Evolutionary conservation across 1,284 basidiomycete species (phyloP), one percentile per base, ranked within the genome.

Genomic region (Chiua sp.): DNA sequence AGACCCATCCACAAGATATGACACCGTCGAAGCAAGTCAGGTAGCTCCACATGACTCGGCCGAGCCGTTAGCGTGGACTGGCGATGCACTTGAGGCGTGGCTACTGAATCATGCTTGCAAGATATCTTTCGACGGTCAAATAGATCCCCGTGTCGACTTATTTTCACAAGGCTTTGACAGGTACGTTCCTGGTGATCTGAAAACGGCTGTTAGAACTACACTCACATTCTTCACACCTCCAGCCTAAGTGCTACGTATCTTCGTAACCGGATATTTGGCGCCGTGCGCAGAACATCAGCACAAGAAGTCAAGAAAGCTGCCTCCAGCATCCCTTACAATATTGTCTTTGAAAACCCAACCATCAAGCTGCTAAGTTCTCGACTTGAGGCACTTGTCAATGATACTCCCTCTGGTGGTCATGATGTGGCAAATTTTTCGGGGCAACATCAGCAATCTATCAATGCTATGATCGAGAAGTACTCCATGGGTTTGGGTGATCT

Each of bases 131-230:
- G 26, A 48, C 3, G 33, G 55, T 22, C 5, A 28, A 0, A 28
- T 71, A 3, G 64, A 70, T 35, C 55, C 67, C 2, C 39, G 35
- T 1, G 51, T 58, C 2, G 76, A 77, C 47, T 28, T 78, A 1
- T 79, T 78, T 48, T 60, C 66, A 20, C 73, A 74, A 47, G 63
- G 63, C 11, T 76, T 78, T 53, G 76, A 78, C 53, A 78, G 76
- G 77, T 75, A 47, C 32, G 64, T 2, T 3, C 26, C 26, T 26
- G 26, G 26, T 26, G 26, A 26, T 26, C 26, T 26, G 26, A 26
- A 26, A 26, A 26, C 5, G 26, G 26, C 26, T 26, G 26, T 26
- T 26, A 26, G 26, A 26, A 26, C 26, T 26, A 26, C 26, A 26
- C 26, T 26, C 26, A 26, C 26, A 26, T 26, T 26, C 26, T 26